Evolutionary conservation across 2,329 filamentous ascomycete species (phyloP), one percentile per base, ranked within the genome.

Genomic region (Alternaria conjuncta): DNA sequence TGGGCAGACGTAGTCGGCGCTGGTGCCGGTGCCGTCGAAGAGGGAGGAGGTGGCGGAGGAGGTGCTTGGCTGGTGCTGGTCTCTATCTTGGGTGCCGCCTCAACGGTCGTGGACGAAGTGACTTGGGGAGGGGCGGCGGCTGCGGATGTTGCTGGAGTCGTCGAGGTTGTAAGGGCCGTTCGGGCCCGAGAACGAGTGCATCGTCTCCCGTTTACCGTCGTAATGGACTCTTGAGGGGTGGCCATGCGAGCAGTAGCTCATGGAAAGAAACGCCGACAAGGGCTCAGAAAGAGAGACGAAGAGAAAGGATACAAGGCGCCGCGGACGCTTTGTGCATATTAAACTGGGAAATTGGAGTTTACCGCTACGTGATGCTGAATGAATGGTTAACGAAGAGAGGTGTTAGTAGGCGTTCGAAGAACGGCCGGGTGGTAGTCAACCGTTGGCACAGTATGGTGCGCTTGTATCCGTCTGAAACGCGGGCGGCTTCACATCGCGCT

Each of bases 111-210:
- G 18, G 75, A 67, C 15, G 67, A 66, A 51, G 68, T 69, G 21
- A 67, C 36, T 57, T 71, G 53, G 55, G 70, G 70, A 36, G 73
- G 59, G 66, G 70, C 69, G 21, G 61, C 65, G 46, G 63, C 41
- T 41, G 73, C 57, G 47, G 71, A 46, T 46, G 66, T 54, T 44
- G 62, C 63, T 56, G 67, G 62, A 46, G 64, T 62, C 15, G 61
- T 18, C 23, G 69, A 69, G 21, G 75, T 75, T 43, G 71, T 72
- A 63, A 67, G 68, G 59, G 73, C 69, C 41, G 74, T 76, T 47
- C 76, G 73, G 64, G 72, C 76, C 50, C 75, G 76, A 59, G 78
- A 77, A 64, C 78, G 77, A 67, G 78, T 80, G 71, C 79, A 81
- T 71, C 75, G 74, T 70, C 74, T 73, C 67, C 79, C 79, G 66